Percentiles rank a stretch among this genome's conserved stretches.
phyloP scores from a whole-genome alignment of 2,329 filamentous ascomycete species.

The Botrytis aclada region DNA sequence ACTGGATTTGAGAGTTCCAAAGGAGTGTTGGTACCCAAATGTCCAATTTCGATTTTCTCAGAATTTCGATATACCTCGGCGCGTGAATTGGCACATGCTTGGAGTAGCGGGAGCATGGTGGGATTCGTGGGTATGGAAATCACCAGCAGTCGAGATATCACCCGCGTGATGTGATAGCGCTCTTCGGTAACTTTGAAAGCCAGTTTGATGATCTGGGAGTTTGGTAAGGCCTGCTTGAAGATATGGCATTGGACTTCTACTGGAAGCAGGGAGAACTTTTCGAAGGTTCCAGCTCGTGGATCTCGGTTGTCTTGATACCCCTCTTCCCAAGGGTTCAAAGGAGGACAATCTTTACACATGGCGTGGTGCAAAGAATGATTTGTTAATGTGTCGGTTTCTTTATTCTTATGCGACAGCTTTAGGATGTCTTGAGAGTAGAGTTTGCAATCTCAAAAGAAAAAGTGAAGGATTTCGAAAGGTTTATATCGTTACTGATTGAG shows the following conservation, averaged over 20 bases:
- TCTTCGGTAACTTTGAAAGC: not conserved
- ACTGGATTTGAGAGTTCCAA: not conserved
- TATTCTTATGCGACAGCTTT: no score
- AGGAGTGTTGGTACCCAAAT: not conserved
- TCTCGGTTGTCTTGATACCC: not conserved
- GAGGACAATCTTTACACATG: not conserved
- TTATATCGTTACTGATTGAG: not conserved
- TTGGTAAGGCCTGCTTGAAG: not conserved
- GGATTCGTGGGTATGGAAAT: not conserved
- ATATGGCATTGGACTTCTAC: not conserved
- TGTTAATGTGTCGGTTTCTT: not conserved
- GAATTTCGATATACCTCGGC: not conserved
- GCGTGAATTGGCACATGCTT: not conserved
- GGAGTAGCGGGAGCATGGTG: not conserved
- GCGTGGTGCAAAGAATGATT: not conserved
- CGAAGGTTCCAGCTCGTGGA: not conserved
- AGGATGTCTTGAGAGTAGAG: not conserved
- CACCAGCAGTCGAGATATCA: not conserved
- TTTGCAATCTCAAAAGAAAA: not conserved
- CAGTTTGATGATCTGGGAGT: not conserved
- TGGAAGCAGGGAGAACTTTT: not conserved
- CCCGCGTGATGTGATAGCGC: not conserved
- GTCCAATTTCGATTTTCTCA: not conserved
- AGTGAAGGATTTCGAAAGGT: rapidly evolving
- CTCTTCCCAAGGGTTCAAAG: not conserved